Evolutionary conservation across 768 basidiomycete genomes (phyloP).

Genomic region (Calocera viscosa): DNA sequence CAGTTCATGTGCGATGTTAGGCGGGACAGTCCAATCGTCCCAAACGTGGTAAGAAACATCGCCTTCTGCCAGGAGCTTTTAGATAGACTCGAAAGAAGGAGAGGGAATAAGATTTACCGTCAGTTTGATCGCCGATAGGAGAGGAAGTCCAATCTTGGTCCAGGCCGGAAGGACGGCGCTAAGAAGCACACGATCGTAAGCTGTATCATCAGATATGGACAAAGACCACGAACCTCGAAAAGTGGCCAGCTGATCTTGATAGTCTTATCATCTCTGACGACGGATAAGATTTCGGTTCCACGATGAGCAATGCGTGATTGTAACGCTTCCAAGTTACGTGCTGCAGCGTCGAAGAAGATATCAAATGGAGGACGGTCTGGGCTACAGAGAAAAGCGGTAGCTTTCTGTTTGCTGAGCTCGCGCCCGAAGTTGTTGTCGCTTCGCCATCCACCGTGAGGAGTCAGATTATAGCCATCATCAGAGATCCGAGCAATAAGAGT

Average conservation of each 20-base stretch:
- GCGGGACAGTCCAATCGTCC: neutral
- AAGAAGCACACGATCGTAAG: neutral
- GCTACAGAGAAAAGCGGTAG: neutral
- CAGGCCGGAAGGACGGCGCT: neutral
- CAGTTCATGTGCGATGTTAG: neutral
- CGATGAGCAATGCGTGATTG: neutral
- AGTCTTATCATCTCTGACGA: neutral
- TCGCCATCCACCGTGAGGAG: neutral
- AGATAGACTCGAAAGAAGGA: neutral
- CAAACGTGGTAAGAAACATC: neutral
- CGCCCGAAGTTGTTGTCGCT: neutral
- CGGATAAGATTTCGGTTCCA: neutral
- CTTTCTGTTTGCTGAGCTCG: neutral
- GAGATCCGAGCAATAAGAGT: neutral
- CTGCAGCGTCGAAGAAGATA: neutral
- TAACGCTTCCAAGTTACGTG: neutral
- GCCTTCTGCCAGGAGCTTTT: neutral
- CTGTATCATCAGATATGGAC: neutral
- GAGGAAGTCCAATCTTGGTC: no score
- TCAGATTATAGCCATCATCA: neutral
- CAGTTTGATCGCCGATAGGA: no score
- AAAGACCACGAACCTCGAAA: neutral
- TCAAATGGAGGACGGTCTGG: neutral
- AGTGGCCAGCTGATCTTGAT: neutral
- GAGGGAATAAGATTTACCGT: no score